Base-by-base conservation (phyloP, 75 land plant species). In the Pinus taeda region DNA sequence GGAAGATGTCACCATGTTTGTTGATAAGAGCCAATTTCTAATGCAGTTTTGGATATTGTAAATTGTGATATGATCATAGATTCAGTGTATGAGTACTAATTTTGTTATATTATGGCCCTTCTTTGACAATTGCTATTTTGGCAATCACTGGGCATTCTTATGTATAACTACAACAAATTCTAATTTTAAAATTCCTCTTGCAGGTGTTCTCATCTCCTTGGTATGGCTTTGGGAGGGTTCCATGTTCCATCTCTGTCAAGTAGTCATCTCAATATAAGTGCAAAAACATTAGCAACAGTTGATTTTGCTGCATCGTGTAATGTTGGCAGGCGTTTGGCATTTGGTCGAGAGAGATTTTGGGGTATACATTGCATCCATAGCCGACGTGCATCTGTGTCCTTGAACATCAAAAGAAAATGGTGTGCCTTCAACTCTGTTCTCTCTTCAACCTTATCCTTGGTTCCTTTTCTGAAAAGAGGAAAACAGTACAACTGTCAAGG, bases 141-240 rank as follows among this genome's bases (percentile, higher is more conserved):
- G 13, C 53, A 69, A 69, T 24, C 42, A 42, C 24, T 33, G 42
- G 39, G 49, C 72, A 42, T 42, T 39, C 42, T 69, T 69, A 9
- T 45, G 18, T 13, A 20, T 18, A 15, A 20, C 13, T 69, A 42
- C 24, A 6, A 39, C 11, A 39, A 20, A 7, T 69, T 69, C 6
- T 6, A 42, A 69, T 20, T 69, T 69, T 7, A n/a, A n/a, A 42
- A 42, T 13, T 39, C n/a, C 42, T 3, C 72, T 69, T 42, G 39
- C 72, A 69, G 72, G 72, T 69, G 24, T 69, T n/a, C 49, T 42
- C 42, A 69, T 69, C 55, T 49, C 55, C 49, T 69, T 69, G 55
- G 42, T 11, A 69, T 69, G 72, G 72, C 72, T 39, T 42, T 69
- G 72, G 36, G 20, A 22, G 53, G 72, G 53, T 20, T 69, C 49